A percentile compares a stretch with the other conserved stretches of the same genome.
Conservation (phyloP, 345 rosid species). For the Sisymbrium altissimum region DNA sequence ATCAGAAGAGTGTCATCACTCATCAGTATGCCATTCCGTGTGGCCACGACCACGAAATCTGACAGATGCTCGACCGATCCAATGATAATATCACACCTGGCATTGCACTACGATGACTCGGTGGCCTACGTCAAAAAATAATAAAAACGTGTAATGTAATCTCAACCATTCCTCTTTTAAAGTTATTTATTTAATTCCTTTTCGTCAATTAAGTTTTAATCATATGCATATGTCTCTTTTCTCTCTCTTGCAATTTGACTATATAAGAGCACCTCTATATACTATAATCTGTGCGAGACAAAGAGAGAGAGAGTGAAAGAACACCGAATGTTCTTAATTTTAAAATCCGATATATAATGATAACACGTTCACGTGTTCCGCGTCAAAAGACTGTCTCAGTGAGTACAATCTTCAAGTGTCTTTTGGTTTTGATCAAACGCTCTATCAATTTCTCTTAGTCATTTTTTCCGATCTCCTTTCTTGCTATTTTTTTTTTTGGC, state of each 20-base stretch:
- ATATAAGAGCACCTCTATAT: constrained; percentile 9
- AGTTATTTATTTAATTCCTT: not conserved
- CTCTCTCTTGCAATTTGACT: not conserved
- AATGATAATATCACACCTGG: not conserved
- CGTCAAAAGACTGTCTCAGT: constrained; percentile 29
- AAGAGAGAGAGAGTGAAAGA: not conserved
- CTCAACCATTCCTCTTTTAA: not conserved
- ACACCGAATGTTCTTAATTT: not conserved
- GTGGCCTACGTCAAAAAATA: not conserved
- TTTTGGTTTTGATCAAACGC: constrained; percentile 32
- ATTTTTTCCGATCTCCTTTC: not conserved
- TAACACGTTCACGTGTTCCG: constrained; percentile 21
- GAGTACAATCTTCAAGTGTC: constrained; percentile 31
- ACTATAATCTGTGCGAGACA: not conserved
- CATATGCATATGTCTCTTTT: too few relatives aligned
- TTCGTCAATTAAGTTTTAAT: not conserved
- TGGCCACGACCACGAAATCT: not conserved
- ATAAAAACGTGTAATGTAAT: not conserved
- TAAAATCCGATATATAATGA: not conserved
- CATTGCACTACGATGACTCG: not conserved
- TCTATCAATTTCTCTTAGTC: constrained; percentile 24
- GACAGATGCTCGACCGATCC: not conserved
- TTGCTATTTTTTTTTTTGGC: too few relatives aligned
- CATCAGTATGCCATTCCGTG: not conserved
- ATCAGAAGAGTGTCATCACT: constrained; percentile 6